These are phyloP conservation scores for Globisporangium paddicum DNA, from an alignment of 352 stramenopile species.

Conservation along the genomic window DNA sequence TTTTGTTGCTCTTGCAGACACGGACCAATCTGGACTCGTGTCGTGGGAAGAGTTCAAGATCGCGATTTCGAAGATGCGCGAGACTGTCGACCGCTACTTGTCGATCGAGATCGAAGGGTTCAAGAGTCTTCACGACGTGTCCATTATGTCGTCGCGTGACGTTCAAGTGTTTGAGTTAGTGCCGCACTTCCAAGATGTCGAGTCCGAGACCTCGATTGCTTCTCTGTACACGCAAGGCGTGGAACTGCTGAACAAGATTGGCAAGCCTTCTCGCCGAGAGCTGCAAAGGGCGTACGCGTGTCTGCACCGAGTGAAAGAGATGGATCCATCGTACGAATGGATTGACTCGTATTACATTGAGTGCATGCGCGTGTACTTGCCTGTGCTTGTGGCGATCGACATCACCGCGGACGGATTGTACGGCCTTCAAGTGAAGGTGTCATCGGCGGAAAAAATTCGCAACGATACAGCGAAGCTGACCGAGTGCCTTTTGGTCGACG, in stretches of 20 bases:
- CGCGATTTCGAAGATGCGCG: slow-evolving; percentile 72
- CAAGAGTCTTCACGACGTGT: slow-evolving; percentile 55
- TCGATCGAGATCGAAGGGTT: slow-evolving; percentile 77
- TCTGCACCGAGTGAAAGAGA: slow-evolving; percentile 56
- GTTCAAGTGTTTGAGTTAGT: slow-evolving; percentile 78
- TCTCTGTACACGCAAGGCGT: slow-evolving; percentile 68
- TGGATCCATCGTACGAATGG: slow-evolving; percentile 80
- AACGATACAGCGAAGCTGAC: slow-evolving; percentile 80
- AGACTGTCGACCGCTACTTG: slow-evolving; percentile 64
- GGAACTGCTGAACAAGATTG: slow-evolving; percentile 55
- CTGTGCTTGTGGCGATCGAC: slow-evolving; percentile 61
- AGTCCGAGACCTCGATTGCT: slow-evolving; percentile 59
- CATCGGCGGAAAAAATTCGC: slow-evolving; percentile 61
- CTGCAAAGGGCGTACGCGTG: slow-evolving; percentile 75
- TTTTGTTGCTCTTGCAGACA: slow-evolving; percentile 76
- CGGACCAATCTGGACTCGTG: slow-evolving; percentile 68
- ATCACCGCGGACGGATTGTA: slow-evolving; percentile 69
- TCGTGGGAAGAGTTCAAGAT: slow-evolving; percentile 87
- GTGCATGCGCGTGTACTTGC: slow-evolving; percentile 63
- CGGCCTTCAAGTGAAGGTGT: slow-evolving; percentile 75
- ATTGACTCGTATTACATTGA: slow-evolving; percentile 78
- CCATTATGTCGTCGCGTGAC: slow-evolving; percentile 62
- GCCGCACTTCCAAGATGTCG: slow-evolving; percentile 66
- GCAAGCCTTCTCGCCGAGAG: slow-evolving; percentile 47
- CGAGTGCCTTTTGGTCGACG: slow-evolving; percentile 66